Base-by-base conservation (phyloP, 306 rosid genomes). In the Parietaria judaica region DNA sequence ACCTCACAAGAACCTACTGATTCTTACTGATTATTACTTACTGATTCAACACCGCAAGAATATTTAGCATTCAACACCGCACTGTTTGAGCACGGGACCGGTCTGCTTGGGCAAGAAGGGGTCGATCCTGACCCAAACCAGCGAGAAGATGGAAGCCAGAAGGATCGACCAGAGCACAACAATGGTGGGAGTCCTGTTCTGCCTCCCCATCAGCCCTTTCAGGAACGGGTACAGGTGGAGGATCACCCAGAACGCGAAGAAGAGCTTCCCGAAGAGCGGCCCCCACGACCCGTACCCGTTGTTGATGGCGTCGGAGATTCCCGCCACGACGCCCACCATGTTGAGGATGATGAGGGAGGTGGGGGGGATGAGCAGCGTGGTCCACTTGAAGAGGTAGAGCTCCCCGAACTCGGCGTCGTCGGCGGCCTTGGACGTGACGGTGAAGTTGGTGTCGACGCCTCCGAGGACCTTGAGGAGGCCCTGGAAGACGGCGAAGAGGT, bases 281-380 rank as follows among this genome's bases (percentile, higher is more conserved):
- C 94, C 99, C 99, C 94, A 92, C 15, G 96, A 82, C 47, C 73
- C 88, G 54, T 88, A 92, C 61, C 99, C 99, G 70, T 79, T 92
- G 84, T 84, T 84, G 15, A 88, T 77, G 57, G 99, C 95, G 69
- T 84, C 90, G 38, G 99, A 92, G 72, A 92, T 50, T 68, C 99
- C 99, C n/a, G 95, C 96, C 35, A 92, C 95, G 49, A 88, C 84
- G 74, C 90, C 99, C 34, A 88, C 94, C 86, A 88, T 79, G 70
- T 92, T 92, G 74, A 92, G 49, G 76, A 92, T 82, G 44, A 88
- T 81, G 8, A 92, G 86, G 55, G 86, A 82, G 9, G 97, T 86
- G 55, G 99, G 99, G 37, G 95, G 95, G 79, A 92, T 88, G 52
- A 92, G 94, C 51, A 92, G 87, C 5, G 85, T 72, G 1, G 96